phyloP scores from a whole-genome alignment of 2,329 filamentous ascomycete genomes.

The Pseudocercospora fuligena region DNA sequence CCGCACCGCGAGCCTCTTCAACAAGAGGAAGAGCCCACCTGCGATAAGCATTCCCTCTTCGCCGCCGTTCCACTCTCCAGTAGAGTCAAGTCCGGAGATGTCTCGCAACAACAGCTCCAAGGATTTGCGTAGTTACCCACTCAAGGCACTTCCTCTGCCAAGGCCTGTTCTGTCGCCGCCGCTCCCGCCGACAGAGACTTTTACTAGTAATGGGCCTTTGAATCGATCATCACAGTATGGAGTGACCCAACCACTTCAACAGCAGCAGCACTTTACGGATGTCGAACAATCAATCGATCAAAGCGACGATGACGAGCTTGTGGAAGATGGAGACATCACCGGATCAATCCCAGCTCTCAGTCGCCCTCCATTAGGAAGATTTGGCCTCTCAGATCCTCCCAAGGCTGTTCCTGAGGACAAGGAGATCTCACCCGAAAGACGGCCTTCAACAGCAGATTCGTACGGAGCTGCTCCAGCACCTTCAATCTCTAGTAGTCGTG shows the following conservation, averaged over 20 bases:
- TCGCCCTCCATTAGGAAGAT: conserved; percentile 36
- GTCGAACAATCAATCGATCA: conserved; percentile 37
- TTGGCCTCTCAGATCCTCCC: conserved; percentile 38
- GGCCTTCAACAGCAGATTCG: conserved; percentile 39
- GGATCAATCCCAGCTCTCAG: conserved; percentile 34
- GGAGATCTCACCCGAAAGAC: conserved; percentile 41
- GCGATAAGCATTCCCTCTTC: conserved; percentile 28
- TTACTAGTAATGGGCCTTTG: conserved; percentile 38
- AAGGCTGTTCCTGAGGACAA: conserved; percentile 43
- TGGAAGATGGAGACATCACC: conserved; percentile 36
- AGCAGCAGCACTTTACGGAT: conserved; percentile 27
- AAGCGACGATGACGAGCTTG: conserved; percentile 35
- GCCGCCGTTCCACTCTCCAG: conserved; percentile 36
- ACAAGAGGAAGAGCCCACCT: conserved; percentile 24
- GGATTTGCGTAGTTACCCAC: conserved; percentile 35
- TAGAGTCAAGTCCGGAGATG: conserved; percentile 33
- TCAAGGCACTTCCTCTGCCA: conserved; percentile 41
- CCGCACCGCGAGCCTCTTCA: conserved; percentile 28
- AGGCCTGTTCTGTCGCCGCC: conserved; percentile 39
- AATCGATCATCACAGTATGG: conserved; percentile 42
- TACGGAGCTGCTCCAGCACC: conserved; percentile 40
- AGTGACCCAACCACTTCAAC: conserved; percentile 33
- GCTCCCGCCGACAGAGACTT: conserved; percentile 32
- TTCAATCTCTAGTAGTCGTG: conserved; percentile 39
- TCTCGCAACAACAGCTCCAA: conserved; percentile 30